Base-by-base conservation (phyloP, 2,329 filamentous ascomycete species). In the Fusarium subglutinans region DNA sequence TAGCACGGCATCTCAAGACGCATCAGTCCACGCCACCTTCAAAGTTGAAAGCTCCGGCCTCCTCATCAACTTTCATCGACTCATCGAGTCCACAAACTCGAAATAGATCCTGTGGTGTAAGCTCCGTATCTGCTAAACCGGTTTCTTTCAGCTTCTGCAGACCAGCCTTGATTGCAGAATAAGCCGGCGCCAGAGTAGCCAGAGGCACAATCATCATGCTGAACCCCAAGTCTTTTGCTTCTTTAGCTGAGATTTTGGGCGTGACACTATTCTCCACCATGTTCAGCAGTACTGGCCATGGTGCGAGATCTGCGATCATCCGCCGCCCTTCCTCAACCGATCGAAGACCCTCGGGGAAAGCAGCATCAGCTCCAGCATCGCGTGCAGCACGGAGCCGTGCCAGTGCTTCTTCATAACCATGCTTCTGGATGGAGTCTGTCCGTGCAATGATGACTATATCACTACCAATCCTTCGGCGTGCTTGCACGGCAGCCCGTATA, bases 231-330 rank as follows among this genome's bases (percentile, higher is more conserved):
- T 24, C 28, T 17, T 43, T 15, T 43, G 48, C 58, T n/a, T 61
- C 58, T 61, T 41, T 55, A 20, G 48, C 58, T 33, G 58, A 57
- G 3, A 57, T 6, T 14, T 13, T 57, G 11, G 50, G 50, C 7
- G 58, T 61, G 20, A 61, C 58, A 28, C 58, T 61, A n/a, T 61
- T 61, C 50, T 61, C 58, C 11, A 56, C 58, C 58, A 57, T 61
- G 24, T 61, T 61, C 37, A 61, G 30, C 15, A 61, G 28, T 6
- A 44, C 58, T 10, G 58, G 58, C 58, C 58, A 57, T 13, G 58
- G 28, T 15, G 38, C 38, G 28, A 61, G 58, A 30, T 61, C 58
- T n/a, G 8, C 15, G 6, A 57, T 30, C 28, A 61, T 61, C 22
- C 11, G 58, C 30, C n/a, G 48, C 20, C 35, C 37, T 40, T 61